Percentiles rank a stretch among this genome's conserved stretches.
These are phyloP conservation scores for Ilyonectria robusta DNA, from an alignment of 2,329 filamentous ascomycete genomes.

Conservation along the genomic window DNA sequence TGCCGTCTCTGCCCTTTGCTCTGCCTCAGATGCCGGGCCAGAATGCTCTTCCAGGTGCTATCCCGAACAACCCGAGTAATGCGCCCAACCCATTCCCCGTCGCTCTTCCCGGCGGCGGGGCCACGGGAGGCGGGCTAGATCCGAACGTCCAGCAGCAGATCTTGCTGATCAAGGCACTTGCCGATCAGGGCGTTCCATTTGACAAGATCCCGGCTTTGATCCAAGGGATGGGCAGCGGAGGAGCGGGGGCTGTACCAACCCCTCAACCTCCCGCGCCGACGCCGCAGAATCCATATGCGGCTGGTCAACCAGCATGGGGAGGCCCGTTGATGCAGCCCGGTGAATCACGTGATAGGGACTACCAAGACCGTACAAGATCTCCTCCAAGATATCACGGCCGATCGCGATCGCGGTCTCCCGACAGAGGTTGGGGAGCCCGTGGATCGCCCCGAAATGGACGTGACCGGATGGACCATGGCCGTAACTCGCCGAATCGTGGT, in stretches of 20 bases:
- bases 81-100: constrained; percentile 50
- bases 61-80: constrained; percentile 48
- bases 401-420: constrained; percentile 85
- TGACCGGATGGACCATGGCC: constrained; percentile 82
- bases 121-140: constrained; percentile 58
- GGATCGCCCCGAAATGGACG: constrained; percentile 74
- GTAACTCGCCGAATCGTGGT: constrained; percentile 74
- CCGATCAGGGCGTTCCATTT: constrained; percentile 81
- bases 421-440: constrained; percentile 78
- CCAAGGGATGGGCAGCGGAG: constrained; percentile 63
- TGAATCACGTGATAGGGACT: constrained; percentile 70
- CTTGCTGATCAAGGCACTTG: constrained; percentile 80
- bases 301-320: constrained; percentile 52
- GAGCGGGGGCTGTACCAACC: constrained; percentile 50
- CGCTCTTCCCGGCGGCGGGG: constrained; percentile 47
- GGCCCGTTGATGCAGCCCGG: constrained; percentile 50
- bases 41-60: constrained; percentile 50
- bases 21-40: constrained; percentile 54
- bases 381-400: constrained; percentile 72
- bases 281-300: constrained; percentile 60
- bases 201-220: constrained; percentile 80
- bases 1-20: constrained; percentile 61
- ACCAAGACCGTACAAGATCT: constrained; percentile 73
- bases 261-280: constrained; percentile 58
- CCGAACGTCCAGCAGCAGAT: constrained; percentile 78